Conservation (phyloP, 2,329 filamentous ascomycete species). For the Thermothelomyces thermophilus region DNA sequence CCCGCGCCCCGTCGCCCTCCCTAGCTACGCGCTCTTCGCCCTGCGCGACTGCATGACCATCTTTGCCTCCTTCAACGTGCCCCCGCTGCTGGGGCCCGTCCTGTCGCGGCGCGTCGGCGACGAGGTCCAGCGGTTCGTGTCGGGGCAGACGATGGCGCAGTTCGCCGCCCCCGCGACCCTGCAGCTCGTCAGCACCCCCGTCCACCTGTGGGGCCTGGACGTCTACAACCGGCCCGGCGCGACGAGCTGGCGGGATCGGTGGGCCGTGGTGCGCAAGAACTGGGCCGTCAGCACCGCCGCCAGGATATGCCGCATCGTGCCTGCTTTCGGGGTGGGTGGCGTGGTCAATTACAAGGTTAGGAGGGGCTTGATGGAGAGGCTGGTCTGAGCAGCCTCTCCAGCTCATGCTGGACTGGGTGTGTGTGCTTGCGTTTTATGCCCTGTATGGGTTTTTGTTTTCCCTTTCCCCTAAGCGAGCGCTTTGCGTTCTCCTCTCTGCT, state of each 20-base stretch:
- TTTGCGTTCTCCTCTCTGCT: neutral
- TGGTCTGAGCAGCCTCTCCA: constrained; percentile 37
- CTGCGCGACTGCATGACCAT: constrained; percentile 81
- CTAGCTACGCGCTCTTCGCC: constrained; percentile 73
- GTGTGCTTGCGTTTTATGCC: no score
- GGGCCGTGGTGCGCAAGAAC: constrained; percentile 60
- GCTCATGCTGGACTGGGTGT: no score
- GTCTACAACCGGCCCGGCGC: constrained; percentile 66
- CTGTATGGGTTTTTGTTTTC: neutral
- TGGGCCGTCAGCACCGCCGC: constrained; percentile 70
- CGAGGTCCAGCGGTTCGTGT: constrained; percentile 44
- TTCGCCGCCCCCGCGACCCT: constrained; percentile 73
- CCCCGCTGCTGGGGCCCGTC: constrained; percentile 65
- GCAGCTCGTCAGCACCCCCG: constrained; percentile 72
- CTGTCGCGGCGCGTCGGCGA: constrained; percentile 51
- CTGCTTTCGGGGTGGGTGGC: constrained; percentile 82
- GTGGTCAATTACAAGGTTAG: constrained; percentile 75
- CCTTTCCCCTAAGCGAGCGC: neutral
- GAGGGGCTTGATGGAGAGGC: constrained; percentile 55
- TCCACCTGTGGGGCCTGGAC: constrained; percentile 80
- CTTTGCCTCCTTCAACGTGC: constrained; percentile 87
- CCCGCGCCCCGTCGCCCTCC: constrained; percentile 54
- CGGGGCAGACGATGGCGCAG: constrained; percentile 62
- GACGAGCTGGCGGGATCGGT: constrained; percentile 53
- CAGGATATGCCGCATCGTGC: constrained; percentile 76